Base-by-base conservation (phyloP, 2,329 filamentous ascomycete genomes). In the Plenodomus tracheiphilus region DNA sequence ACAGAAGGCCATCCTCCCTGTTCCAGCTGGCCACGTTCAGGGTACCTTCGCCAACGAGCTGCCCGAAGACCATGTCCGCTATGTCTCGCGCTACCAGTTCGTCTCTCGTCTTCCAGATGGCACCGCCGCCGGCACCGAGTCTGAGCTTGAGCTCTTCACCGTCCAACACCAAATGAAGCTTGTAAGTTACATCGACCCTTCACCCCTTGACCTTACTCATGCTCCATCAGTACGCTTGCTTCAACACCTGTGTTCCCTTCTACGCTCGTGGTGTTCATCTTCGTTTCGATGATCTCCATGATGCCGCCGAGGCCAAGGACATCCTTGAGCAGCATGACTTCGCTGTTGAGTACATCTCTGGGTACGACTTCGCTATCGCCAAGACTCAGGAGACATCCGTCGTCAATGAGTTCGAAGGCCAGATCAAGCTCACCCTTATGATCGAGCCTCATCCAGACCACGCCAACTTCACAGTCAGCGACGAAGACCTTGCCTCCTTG, bases 231-330 rank as follows among this genome's bases (percentile, higher is more conserved):
- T 67, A 68, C 38, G 47, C 46, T 16, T 53, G 55, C 51, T 71
- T 70, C 59, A 34, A 50, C 36, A 48, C 41, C 9, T 51, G 51
- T 2, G 56, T 64, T 9, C 61, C 63, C 15, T 39, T 62, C 28
- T 61, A 65, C 41, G 46, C 36, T 40, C 50, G 52, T 25, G 64
- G 63, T 36, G 53, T 71, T 28, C 53, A 63, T 41, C 51, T 74
- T 38, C 64, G 63, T 43, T 76, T 75, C 54, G 73, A 77, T 45
- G 64, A 71, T 44, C 51, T 76, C n/a, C 52, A 56, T 17, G 64
- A 72, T 18, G 66, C 74, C n/a, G 51, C 54, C 15, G 59, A 65
- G 22, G 66, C 56, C 30, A 59, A 66, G 38, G 43, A 59, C 7
- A 49, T 64, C 17, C 54, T 71, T 7, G 41, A 57, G 6, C 44